A percentile compares a stretch with the other conserved stretches of the same genome.
Evolutionary conservation across 768 basidiomycete genomes (phyloP).

Genomic region (Strobilomyces dryophilus): DNA sequence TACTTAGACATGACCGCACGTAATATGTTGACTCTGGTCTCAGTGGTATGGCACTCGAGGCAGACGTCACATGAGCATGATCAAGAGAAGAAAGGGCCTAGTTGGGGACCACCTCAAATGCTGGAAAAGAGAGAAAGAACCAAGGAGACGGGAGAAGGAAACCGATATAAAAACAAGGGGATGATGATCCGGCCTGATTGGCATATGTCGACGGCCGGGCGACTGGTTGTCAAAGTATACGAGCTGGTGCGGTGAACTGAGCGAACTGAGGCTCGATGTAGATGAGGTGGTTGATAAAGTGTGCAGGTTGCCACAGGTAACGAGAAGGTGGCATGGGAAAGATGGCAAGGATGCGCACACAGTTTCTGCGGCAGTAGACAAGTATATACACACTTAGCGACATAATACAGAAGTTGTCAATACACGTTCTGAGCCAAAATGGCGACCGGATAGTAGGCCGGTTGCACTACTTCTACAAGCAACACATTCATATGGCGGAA

Average conservation of each 20-base stretch:
- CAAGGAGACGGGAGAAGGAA: background rate
- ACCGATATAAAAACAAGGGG: constrained; percentile 19
- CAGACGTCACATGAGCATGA: constrained; percentile 81
- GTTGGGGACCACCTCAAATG: constrained; percentile 30
- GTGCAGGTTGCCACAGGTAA: constrained; percentile 59
- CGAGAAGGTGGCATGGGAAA: background rate
- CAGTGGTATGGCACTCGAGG: constrained; percentile 51
- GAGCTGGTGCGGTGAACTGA: constrained; percentile 37
- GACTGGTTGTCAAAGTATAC: constrained; percentile 17
- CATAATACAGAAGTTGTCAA: too few relatives aligned
- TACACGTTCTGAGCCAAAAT: too few relatives aligned
- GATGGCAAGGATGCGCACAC: constrained; percentile 45
- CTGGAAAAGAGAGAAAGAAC: constrained; percentile 2
- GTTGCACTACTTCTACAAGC: too few relatives aligned
- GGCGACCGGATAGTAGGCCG: too few relatives aligned
- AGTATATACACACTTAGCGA: constrained; percentile 53
- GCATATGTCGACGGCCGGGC: too few relatives aligned
- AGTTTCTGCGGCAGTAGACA: constrained; percentile 81
- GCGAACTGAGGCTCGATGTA: constrained; percentile 61
- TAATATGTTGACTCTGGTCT: constrained; percentile 40
- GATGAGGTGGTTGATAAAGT: constrained; percentile 78
- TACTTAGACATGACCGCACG: constrained; percentile 65
- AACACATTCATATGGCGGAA: too few relatives aligned
- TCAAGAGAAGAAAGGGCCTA: constrained; percentile 29
- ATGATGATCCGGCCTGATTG: too few relatives aligned